phyloP scores from a whole-genome alignment of 2,329 filamentous ascomycete genomes.

The Colletotrichum noveboracense region DNA sequence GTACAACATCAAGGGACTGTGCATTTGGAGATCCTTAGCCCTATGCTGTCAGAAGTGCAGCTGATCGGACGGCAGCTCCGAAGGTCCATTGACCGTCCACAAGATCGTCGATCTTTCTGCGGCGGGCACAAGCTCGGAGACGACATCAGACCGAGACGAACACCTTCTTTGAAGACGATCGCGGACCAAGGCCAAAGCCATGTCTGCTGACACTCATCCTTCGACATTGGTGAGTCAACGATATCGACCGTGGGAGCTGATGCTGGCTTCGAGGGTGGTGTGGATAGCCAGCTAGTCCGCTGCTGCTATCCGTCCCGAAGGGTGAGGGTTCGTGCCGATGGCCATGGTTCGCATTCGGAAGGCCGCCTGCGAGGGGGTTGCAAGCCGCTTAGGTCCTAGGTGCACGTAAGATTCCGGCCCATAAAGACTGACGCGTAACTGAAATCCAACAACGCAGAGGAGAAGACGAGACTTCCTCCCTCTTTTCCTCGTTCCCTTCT shows the following conservation, averaged over 20 bases:
- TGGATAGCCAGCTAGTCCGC: background rate
- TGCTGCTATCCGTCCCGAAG: background rate
- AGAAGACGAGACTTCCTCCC: background rate
- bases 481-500: background rate
- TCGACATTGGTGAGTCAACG: background rate
- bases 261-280: background rate
- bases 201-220: background rate
- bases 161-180: background rate
- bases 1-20: background rate
- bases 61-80: background rate
- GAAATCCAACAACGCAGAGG: background rate
- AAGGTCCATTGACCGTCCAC: background rate
- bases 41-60: background rate
- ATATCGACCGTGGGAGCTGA: background rate
- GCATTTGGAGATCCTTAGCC: background rate
- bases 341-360: background rate
- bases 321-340: background rate
- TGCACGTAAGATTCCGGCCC: background rate
- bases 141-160: background rate
- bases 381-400: background rate
- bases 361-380: background rate
- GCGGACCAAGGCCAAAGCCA: background rate
- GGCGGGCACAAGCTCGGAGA: background rate
- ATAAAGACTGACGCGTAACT: constrained; percentile 1
- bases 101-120: background rate